Base-by-base conservation (phyloP, 2,329 filamentous ascomycete genomes). In the Lasiodiplodia sp. region DNA sequence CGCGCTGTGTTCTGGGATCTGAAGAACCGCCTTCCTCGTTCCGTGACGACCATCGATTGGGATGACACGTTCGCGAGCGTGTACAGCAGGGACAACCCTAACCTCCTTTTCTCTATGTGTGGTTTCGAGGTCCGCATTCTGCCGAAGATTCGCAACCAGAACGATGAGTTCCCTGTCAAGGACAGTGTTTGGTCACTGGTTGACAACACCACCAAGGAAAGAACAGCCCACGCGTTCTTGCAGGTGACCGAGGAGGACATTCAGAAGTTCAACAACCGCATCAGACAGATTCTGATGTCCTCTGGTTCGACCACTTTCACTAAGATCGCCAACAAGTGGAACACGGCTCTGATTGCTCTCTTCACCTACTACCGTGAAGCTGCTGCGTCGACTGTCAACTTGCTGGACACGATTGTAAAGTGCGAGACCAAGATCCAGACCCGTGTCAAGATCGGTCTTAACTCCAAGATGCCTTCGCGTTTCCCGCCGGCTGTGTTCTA, bases 321-420 rank as follows among this genome's bases (percentile, higher is more conserved):
- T 56, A 99, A 99, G 87, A 99, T 99, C 76, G 96, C 96, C 57
- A 99, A 99, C 83, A 99, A 99, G 83, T 99, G 96, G 96, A 99
- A 99, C 81, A 99, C 96, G 0, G 96, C 93, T 1, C 82, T 99
- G 73, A 99, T 99, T 75, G 94, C 96, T 0, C 87, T 99, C 31
- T 99, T 99, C 82, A 98, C 96, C 0, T 99, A 99, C 81, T 99
- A 99, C 78, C 93, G 96, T 78, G 96, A 99, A 78, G 96, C 96
- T 58, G 96, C 96, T 18, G 95, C 98, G 1, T 97, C 95, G 0
- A 99, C 96, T 0, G 93, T 98, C 70, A 92, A 93, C 70, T 85
- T 99, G 4, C 87, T 99, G 3, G 96, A 99, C 78, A 97, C 95
- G 0, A 99, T 99, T 74, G 96, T 99, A 78, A 99, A 99, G 82